Evolutionary conservation across 2,329 filamentous ascomycete species (phyloP), one percentile per base, ranked within the genome.

Genomic region (Pseudogymnoascus sp.): DNA sequence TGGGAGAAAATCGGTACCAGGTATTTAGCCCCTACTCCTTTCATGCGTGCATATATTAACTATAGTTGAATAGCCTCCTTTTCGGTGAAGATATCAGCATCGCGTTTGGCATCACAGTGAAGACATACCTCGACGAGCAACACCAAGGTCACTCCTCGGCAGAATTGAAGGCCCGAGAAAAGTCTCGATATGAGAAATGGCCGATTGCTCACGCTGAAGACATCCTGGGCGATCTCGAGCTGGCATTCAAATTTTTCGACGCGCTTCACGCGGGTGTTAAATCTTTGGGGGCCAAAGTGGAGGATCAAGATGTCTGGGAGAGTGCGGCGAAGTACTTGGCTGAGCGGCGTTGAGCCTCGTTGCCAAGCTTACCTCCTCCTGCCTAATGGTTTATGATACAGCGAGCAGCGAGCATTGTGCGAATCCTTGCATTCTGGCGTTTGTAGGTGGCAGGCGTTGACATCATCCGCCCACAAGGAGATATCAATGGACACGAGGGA

Each of bases 111-210:
- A 90, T 95, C 66, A 89, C 90, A 0, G 85, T 92, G 42, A 90
- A 91, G 75, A 91, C 89, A 7, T 90, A 90, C 72, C 82, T 91
- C 21, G 89, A 91, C 68, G 89, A 92, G 64, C 79, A 92, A 59
- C 82, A 81, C 14, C 77, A 84, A 60, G 80, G 82, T 18, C 76
- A 79, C 7, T 82, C 89, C 65, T 79, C 82, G 8, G 75, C 75
- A 2, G 79, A 82, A 62, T 71, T 76, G 62, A 78, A 79, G 59
- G 73, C 76, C 21, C 67, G 70, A 3, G 80, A 81, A 64, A 79
- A 82, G 64, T 66, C 75, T n/a, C 74, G 76, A 5, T 87, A 87
- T 70, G 80, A 72, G 71, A 60, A 78, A 74, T 71, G 66, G 64
- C 63, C 25, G 36, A 38, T 12, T 85, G 79, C 86, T 1, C 82